phyloP scores from a whole-genome alignment of 2,329 filamentous ascomycete genomes.

The Cladophialophora psammophila region DNA sequence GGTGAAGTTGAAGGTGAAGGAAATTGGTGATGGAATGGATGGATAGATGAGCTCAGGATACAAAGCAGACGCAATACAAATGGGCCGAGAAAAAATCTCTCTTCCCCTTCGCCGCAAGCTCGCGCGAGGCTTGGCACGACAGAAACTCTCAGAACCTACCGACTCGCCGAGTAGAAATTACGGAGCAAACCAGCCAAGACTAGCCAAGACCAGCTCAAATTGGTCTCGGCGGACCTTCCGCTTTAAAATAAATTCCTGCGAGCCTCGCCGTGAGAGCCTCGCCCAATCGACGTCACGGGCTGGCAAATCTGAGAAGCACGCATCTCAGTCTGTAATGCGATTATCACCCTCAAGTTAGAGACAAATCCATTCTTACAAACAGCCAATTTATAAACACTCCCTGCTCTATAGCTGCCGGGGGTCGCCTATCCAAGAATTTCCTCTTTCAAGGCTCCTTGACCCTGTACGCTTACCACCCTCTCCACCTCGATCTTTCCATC shows the following conservation, averaged over 20 bases:
- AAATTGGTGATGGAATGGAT: slow-evolving; percentile 35
- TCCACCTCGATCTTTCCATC: slow-evolving; percentile 4
- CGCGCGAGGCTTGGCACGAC: slow-evolving; percentile 9
- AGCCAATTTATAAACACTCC: background rate
- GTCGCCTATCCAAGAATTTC: background rate
- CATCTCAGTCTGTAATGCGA: background rate
- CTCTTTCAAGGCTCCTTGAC: background rate
- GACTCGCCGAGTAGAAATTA: background rate
- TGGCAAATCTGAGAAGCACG: background rate
- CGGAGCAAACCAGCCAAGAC: background rate
- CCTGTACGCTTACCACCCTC: background rate
- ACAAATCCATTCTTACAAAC: background rate
- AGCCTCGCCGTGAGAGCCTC: slow-evolving; percentile 5
- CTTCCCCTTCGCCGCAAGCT: slow-evolving; percentile 10
- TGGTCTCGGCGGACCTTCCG: background rate
- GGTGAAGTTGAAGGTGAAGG: slow-evolving; percentile 42
- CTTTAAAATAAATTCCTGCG: background rate
- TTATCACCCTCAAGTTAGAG: background rate
- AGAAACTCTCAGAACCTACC: slow-evolving; percentile 7
- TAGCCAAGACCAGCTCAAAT: background rate
- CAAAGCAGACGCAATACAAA: slow-evolving; percentile 20
- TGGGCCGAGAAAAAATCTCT: slow-evolving; percentile 28
- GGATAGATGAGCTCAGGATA: slow-evolving; percentile 29
- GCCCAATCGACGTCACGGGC: slow-evolving; percentile 11
- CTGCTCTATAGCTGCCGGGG: background rate